A percentile compares a stretch with the other conserved stretches of the same genome.
These are phyloP conservation scores for Cryptosporidium andersoni DNA, from an alignment of 169 alveolate species.

Conservation along the genomic window DNA sequence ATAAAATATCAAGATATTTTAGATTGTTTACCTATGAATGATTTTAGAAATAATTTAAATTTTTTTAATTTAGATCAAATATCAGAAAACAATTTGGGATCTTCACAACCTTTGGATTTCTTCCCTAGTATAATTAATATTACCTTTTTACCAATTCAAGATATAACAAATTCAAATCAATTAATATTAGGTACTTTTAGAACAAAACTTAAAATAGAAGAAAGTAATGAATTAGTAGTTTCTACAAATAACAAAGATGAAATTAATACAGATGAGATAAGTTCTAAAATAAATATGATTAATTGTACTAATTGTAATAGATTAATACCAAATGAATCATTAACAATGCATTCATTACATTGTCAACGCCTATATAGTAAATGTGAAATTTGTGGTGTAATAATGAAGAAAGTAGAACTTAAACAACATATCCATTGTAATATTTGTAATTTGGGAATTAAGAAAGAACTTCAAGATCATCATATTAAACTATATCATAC, in stretches of 20 bases:
- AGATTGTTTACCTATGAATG: not conserved
- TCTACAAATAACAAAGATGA: too few relatives aligned
- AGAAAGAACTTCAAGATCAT: not conserved
- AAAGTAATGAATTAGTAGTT: too few relatives aligned
- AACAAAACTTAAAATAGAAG: not conserved
- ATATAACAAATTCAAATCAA: not conserved
- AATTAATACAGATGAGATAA: not conserved
- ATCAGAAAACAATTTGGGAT: too few relatives aligned
- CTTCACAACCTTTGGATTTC: too few relatives aligned
- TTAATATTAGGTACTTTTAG: not conserved
- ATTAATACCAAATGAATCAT: slow-evolving; percentile 6
- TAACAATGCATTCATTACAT: slow-evolving; percentile 16
- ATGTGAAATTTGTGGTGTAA: slow-evolving; percentile 25
- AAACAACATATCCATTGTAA: slow-evolving; percentile 42
- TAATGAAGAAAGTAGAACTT: slow-evolving; percentile 24
- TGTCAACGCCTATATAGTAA: slow-evolving; percentile 20
- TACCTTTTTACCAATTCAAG: not conserved
- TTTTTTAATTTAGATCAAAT: too few relatives aligned
- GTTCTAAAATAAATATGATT: not conserved
- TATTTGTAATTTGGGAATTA: slow-evolving; percentile 29
- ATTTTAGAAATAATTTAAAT: not conserved
- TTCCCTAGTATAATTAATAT: not conserved
- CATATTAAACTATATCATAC: slow-evolving; percentile 46
- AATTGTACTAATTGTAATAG: slow-evolving; percentile 30
- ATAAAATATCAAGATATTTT: slow-evolving; percentile 9